Conservation (phyloP, 352 stramenopile species). For the Pythium biforme region DNA sequence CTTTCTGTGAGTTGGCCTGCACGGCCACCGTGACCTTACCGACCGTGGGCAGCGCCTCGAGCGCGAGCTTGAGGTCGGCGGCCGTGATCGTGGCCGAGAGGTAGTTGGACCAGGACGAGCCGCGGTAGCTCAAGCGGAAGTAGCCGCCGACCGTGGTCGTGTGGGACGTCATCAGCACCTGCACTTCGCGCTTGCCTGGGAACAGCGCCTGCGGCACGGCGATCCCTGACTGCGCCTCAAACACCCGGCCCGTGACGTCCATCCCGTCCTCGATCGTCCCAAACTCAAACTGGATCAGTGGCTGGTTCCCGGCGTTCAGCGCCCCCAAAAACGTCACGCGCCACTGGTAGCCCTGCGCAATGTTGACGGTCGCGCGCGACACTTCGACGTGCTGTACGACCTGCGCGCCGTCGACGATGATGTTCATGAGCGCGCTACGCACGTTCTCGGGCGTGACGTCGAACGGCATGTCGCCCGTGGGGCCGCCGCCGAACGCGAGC, state of each 20-base stretch:
- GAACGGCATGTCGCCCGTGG: slow-evolving; percentile 65
- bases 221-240: slow-evolving; percentile 50
- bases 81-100: slow-evolving; percentile 40
- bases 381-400: slow-evolving; percentile 45
- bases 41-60: slow-evolving; percentile 66
- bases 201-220: slow-evolving; percentile 39
- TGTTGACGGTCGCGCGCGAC: slow-evolving; percentile 43
- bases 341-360: slow-evolving; percentile 62
- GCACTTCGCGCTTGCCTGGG: slow-evolving; percentile 66
- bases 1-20: slow-evolving; percentile 33
- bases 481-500: slow-evolving; percentile 76
- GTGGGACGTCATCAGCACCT: slow-evolving; percentile 69
- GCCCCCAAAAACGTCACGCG: slow-evolving; percentile 32
- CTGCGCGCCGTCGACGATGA: slow-evolving; percentile 37
- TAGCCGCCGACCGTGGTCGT: slow-evolving; percentile 45
- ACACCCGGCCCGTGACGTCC: slow-evolving; percentile 41
- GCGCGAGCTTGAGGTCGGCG: slow-evolving; percentile 45
- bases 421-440: slow-evolving; percentile 85
- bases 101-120: slow-evolving; percentile 68
- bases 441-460: slow-evolving; percentile 81
- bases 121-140: slow-evolving; percentile 74
- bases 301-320: slow-evolving; percentile 41
- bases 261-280: slow-evolving; percentile 23
- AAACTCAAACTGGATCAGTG: slow-evolving; percentile 61
- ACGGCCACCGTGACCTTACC: slow-evolving; percentile 51